Conservation (phyloP, 2,329 filamentous ascomycete species). For the Xylariaceae sp. region DNA sequence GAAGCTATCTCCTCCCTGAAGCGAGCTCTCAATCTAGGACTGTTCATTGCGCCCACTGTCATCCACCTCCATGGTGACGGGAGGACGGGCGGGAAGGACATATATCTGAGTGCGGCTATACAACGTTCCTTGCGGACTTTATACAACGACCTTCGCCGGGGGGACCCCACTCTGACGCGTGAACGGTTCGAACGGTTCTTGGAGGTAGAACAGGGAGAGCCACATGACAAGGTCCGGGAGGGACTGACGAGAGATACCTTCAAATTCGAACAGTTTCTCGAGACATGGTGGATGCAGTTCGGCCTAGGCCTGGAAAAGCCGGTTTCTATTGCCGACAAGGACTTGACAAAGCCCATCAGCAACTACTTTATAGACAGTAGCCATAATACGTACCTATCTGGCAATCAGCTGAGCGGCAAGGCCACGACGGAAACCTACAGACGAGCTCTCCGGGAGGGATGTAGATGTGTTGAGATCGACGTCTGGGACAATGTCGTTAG, state of each 20-base stretch:
- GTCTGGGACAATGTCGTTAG: slow-evolving; percentile 72
- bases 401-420: slow-evolving; percentile 76
- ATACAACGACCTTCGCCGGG: slow-evolving; percentile 41
- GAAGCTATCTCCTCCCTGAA: slow-evolving; percentile 29
- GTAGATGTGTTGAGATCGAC: slow-evolving; percentile 90
- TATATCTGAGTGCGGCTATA: slow-evolving; percentile 44
- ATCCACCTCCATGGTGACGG: slow-evolving; percentile 25
- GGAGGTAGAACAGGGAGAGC: slow-evolving; percentile 43
- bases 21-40: slow-evolving; percentile 27
- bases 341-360: slow-evolving; percentile 64
- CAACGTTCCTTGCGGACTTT: slow-evolving; percentile 43
- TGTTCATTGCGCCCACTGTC: slow-evolving; percentile 27
- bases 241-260: slow-evolving; percentile 38
- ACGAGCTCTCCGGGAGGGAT: slow-evolving; percentile 68
- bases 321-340: slow-evolving; percentile 41
- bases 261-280: slow-evolving; percentile 45
- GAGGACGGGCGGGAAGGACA: slow-evolving; percentile 20
- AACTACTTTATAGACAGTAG: slow-evolving; percentile 95
- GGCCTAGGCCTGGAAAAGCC: slow-evolving; percentile 41
- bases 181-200: slow-evolving; percentile 45
- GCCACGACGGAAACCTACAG: slow-evolving; percentile 71
- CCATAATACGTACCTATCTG: slow-evolving; percentile 88
- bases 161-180: slow-evolving; percentile 30
- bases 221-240: slow-evolving; percentile 17
- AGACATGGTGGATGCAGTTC: slow-evolving; percentile 40